Evolutionary conservation across 441 rosid species (phyloP).

Genomic region (Adansonia grandidieri): DNA sequence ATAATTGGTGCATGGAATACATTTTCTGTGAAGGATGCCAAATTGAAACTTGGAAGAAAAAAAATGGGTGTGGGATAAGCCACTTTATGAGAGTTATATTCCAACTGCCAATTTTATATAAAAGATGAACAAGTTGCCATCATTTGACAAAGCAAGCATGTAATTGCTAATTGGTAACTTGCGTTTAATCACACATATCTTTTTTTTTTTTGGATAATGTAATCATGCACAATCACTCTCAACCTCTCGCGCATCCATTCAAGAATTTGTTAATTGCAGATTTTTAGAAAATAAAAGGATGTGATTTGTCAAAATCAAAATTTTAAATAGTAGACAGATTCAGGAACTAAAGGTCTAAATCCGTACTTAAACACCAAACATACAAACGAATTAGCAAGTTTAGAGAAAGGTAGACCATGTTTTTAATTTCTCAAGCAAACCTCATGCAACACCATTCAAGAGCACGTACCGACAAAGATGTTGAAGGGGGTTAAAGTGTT

Average conservation of each 20-base stretch:
- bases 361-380: background rate
- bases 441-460: background rate
- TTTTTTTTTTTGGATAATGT: background rate
- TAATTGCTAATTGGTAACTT: background rate
- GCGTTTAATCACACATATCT: background rate
- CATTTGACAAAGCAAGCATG: slow-evolving; percentile 5
- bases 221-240: background rate
- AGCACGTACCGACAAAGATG: background rate
- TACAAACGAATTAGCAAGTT: background rate
- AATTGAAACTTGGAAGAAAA: slow-evolving; percentile 14
- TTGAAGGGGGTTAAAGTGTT: slow-evolving; percentile 17
- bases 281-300: background rate
- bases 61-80: background rate
- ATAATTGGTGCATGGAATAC: background rate
- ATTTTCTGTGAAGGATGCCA: background rate
- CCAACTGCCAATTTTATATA: background rate
- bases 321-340: background rate
- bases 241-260: background rate
- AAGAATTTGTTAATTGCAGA: slow-evolving; percentile 1
- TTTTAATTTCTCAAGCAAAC: slow-evolving; percentile 1
- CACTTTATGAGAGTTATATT: background rate
- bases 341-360: background rate
- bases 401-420: background rate
- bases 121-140: slow-evolving; percentile 1
- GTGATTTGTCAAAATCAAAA: background rate